Evolutionary conservation across 2,329 filamentous ascomycete genomes (phyloP).

Genomic region (Colletotrichum tabaci): DNA sequence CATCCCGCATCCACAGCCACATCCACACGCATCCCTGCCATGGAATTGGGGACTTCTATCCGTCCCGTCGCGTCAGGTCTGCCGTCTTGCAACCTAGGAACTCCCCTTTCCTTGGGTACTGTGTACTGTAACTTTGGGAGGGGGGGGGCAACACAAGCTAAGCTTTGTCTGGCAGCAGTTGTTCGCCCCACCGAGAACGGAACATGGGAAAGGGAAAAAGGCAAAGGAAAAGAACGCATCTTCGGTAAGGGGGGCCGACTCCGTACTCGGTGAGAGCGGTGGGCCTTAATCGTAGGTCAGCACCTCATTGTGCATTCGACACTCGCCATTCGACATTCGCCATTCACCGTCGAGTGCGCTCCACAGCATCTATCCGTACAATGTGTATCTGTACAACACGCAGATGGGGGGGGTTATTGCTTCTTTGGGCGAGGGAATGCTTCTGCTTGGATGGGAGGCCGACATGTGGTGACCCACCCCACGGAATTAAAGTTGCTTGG

Average conservation of each 20-base stretch:
- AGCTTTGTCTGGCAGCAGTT: constrained; percentile 31
- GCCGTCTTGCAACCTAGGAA: not conserved
- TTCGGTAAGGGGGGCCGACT: not conserved
- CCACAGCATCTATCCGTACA: too few relatives aligned
- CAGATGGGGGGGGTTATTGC: constrained; percentile 14
- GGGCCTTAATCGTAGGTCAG: constrained; percentile 2
- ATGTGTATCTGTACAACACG: not conserved
- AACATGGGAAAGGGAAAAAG: constrained; percentile 10
- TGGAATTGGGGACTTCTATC: constrained; percentile 11
- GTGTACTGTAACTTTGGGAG: not conserved
- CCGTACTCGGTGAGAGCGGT: not conserved
- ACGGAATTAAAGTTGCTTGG: constrained; percentile 41
- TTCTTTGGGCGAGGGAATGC: constrained; percentile 17
- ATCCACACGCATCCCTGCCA: constrained; percentile 11
- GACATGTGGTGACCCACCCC: constrained; percentile 22
- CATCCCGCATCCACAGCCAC: constrained; percentile 12
- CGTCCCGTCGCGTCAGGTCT: constrained; percentile 1
- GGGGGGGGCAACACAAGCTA: constrained; percentile 27
- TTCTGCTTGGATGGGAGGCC: constrained; percentile 26
- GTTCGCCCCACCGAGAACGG: constrained; percentile 17
- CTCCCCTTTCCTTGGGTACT: constrained; percentile 3
- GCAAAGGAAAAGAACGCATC: not conserved
- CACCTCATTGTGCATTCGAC: not conserved
- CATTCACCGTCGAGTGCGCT: too few relatives aligned
- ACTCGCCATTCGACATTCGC: not conserved